Evolutionary conservation across 129 eudicot species (phyloP).

Genomic region (Arctium minus): DNA sequence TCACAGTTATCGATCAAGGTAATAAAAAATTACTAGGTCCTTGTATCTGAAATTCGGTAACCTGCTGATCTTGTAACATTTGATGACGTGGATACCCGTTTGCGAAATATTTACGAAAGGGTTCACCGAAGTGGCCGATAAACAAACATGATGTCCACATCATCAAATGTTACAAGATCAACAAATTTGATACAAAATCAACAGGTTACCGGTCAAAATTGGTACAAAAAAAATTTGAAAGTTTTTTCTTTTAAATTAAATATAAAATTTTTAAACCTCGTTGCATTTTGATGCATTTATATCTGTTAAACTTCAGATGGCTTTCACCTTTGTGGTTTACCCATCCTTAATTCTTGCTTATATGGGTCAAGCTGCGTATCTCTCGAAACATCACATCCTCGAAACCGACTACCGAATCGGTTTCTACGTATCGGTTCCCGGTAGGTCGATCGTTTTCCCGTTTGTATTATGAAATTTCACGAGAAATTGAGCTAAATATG

Average conservation of each 20-base stretch:
- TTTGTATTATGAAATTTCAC: background rate
- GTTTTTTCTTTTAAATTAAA: too few relatives aligned
- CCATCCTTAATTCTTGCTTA: conserved; percentile 90
- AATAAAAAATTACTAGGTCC: background rate
- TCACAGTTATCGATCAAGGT: conserved; percentile 86
- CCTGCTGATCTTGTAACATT: background rate
- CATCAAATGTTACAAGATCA: background rate
- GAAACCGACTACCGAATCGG: conserved; percentile 75
- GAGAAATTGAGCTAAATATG: background rate
- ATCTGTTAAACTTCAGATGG: conserved; percentile 52
- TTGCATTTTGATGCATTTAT: background rate
- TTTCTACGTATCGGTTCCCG: conserved; percentile 91
- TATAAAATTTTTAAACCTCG: background rate
- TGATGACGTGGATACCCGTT: background rate
- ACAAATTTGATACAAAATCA: too few relatives aligned
- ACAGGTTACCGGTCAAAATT: background rate
- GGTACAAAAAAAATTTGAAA: too few relatives aligned
- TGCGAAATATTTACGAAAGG: too few relatives aligned
- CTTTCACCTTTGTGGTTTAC: conserved; percentile 85
- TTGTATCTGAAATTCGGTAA: background rate
- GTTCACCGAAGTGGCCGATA: too few relatives aligned
- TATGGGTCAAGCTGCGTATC: conserved; percentile 99
- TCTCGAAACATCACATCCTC: conserved; percentile 69
- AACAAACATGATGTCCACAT: background rate
- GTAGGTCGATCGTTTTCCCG: conserved; percentile 25